Evolutionary conservation across 2,329 filamentous ascomycete genomes (phyloP), one percentile per base, ranked within the genome.

Genomic region (Aureobasidium leucospermi): DNA sequence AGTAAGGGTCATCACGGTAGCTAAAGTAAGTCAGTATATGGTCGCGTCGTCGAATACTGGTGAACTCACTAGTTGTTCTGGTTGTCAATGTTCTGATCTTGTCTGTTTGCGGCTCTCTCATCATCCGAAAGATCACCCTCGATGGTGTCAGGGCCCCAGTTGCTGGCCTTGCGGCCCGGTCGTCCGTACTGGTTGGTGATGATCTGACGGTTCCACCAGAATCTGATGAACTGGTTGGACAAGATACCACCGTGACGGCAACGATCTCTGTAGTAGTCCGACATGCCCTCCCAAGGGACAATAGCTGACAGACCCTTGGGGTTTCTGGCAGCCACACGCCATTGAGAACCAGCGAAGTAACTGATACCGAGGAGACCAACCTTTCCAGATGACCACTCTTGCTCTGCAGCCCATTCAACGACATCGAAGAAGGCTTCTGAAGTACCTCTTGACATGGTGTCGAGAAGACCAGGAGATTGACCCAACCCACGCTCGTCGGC

Each of bases 191-290:
- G 87, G 65, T 88, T 89, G 0, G 76, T 76, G 7, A 87, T 73
- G 6, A 88, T 83, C 67, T 87, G 85, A 0, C 83, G 76, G 65
- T 86, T 79, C 84, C 84, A 87, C 85, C 85, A 88, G 65, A 85
- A 82, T 67, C 72, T 51, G 65, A 87, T 85, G 62, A 72, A 72
- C n/a, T 63, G 58, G 59, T 72, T 69, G 43, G 67, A 69, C 23
- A 72, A 48, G 38, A 72, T 71, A 59, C 74, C 70, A 31, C 75
- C 71, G 59, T 76, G 73, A n/a, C 73, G 68, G 61, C 70, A 74
- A 32, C 71, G 66, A 60, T 74, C 73, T 13, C 80, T 74, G 63
- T 81, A 82, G 63, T 81, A 81, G 61, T 82, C 80, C 0, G 74
- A 76, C 78, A 81, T 81, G 3, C 80, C 79, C 64, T 82, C 80